A percentile compares a stretch with the other conserved stretches of the same genome.
These are phyloP conservation scores for Phyllosticta citrichinensis DNA, from an alignment of 2,329 filamentous ascomycete genomes.

Conservation along the genomic window DNA sequence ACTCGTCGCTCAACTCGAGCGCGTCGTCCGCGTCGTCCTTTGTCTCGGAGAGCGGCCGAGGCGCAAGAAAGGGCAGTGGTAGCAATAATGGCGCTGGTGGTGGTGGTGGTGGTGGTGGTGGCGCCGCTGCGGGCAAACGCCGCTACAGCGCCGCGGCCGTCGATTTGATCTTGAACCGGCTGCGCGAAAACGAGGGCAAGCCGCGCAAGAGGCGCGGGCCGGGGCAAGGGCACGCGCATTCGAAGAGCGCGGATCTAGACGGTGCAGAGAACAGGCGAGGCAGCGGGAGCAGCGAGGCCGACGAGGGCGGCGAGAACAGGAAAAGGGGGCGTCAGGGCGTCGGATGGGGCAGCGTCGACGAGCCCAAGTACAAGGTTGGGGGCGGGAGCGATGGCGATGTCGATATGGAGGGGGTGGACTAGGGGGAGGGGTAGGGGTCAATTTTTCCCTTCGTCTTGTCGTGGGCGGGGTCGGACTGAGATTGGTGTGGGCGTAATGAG, in stretches of 20 bases:
- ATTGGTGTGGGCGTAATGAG: background rate
- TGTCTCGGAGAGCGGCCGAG: background rate
- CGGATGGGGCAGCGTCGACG: background rate
- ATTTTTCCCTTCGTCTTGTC: background rate
- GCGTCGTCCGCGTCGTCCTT: background rate
- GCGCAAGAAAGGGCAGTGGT: too few relatives aligned
- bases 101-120: background rate
- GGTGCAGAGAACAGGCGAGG: background rate
- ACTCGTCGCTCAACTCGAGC: background rate
- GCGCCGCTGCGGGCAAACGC: background rate
- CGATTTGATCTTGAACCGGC: conserved; percentile 3
- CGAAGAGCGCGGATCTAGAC: background rate
- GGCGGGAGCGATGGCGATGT: background rate
- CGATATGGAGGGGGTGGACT: background rate
- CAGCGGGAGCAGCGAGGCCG: background rate
- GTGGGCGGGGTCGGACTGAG: background rate
- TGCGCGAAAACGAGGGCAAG: conserved; percentile 4
- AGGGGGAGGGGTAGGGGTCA: background rate
- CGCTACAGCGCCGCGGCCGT: conserved; percentile 2
- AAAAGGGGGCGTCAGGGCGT: background rate
- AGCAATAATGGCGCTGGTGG: background rate
- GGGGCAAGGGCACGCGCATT: background rate
- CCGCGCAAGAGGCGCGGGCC: conserved; percentile 1
- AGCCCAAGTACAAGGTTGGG: background rate
- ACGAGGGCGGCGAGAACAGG: background rate